These are phyloP conservation scores for Filobasidium uniguttulatum DNA, from an alignment of 1,284 basidiomycete genomes.

Conservation along the genomic window DNA sequence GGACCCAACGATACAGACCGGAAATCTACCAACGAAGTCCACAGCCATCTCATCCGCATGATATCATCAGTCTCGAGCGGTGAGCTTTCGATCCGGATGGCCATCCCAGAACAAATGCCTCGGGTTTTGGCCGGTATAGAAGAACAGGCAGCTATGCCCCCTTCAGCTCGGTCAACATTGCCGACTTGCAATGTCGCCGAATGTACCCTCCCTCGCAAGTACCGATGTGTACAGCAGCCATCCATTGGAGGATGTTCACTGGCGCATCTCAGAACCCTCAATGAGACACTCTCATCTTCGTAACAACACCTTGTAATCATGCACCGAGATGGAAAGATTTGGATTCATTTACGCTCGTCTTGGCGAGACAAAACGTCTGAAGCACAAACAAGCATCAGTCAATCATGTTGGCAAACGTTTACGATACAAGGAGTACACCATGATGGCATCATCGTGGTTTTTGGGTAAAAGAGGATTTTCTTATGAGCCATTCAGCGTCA, in stretches of 20 bases:
- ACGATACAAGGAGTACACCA: too few relatives aligned
- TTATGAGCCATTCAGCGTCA: too few relatives aligned
- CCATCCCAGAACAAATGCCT: background rate
- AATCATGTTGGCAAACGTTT: too few relatives aligned
- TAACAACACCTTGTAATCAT: too few relatives aligned
- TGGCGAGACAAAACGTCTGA: too few relatives aligned
- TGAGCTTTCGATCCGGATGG: slow-evolving; percentile 3
- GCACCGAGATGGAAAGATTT: too few relatives aligned
- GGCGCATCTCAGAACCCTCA: background rate
- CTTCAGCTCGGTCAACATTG: too few relatives aligned
- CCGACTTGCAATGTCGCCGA: background rate
- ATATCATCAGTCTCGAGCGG: slow-evolving; percentile 7
- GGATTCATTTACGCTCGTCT: too few relatives aligned
- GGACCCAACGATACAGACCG: background rate
- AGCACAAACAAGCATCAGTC: too few relatives aligned
- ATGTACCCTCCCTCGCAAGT: background rate
- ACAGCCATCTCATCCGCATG: slow-evolving; percentile 4
- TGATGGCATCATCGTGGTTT: too few relatives aligned
- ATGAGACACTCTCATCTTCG: background rate
- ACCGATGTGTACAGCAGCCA: background rate
- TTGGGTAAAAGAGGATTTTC: too few relatives aligned
- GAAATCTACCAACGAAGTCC: background rate
- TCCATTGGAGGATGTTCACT: slow-evolving; percentile 1
- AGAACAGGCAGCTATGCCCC: background rate
- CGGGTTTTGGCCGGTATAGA: background rate